Percentiles rank a stretch among this genome's conserved stretches.
These are phyloP conservation scores for Lithocarpus polystachyus DNA, from an alignment of 306 rosid species.

Conservation along the genomic window DNA sequence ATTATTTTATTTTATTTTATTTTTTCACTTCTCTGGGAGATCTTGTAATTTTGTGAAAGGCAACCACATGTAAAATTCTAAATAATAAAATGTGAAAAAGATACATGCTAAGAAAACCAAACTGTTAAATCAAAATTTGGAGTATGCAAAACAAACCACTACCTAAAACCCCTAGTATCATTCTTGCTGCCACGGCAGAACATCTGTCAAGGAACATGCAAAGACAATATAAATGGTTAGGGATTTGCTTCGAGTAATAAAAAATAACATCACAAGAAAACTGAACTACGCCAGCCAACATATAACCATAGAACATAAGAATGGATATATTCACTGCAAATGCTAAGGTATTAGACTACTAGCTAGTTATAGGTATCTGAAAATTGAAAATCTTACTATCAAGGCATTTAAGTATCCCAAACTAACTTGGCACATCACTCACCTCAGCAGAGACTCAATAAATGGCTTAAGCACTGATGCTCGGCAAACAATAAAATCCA, in stretches of 20 bases:
- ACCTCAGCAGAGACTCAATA: neutral
- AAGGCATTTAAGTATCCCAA: neutral
- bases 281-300: neutral
- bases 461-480: neutral
- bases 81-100: neutral
- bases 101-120: neutral
- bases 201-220: constrained; percentile 52
- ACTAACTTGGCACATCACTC: neutral
- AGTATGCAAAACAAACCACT: constrained; percentile 24
- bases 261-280: neutral
- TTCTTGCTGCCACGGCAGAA: constrained; percentile 94
- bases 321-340: neutral
- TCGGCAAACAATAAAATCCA: neutral
- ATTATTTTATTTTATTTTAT: no score
- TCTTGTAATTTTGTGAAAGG: neutral
- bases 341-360: neutral
- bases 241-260: neutral
- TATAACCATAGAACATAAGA: neutral
- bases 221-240: constrained; percentile 26
- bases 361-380: neutral
- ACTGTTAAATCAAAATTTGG: constrained; percentile 1
- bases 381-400: neutral
- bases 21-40: no score
- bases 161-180: constrained; percentile 95
- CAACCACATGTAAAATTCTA: neutral